Evolutionary conservation across 1,284 basidiomycete genomes (phyloP), one percentile per base, ranked within the genome.

Genomic region (Cutaneotrichosporon sp.): DNA sequence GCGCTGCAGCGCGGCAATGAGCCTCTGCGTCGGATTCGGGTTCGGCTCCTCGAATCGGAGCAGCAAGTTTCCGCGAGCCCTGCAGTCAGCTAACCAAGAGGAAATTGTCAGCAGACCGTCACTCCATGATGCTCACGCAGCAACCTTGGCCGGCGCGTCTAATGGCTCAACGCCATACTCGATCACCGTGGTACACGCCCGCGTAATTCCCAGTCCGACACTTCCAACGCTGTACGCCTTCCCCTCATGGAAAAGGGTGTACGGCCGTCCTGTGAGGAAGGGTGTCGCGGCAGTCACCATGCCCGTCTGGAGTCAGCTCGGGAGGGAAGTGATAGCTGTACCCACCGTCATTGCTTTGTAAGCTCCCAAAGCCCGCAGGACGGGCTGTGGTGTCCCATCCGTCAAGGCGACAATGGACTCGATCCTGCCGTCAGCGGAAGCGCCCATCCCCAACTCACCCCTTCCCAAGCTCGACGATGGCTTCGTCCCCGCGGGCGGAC

Each of bases 191-290:
- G 70, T 57, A 7, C 52, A 47, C 0, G 77, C 62, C 8, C 62
- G 47, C 3, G 66, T 70, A 50, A 89, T 58, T 2, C 82, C 86
- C 9, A 91, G 55, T 0, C 88, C 89, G 3, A 93, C 81, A 0
- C 87, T 84, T 5, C 90, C 90, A 1, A 80, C 74, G 0, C 80
- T 81, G 58, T 81, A 72, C 20, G 88, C 79, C 3, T 77, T 65
- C 26, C 76, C 75, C 47, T 84, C 81, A 57, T 81, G 74, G 60
- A 90, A 84, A 2, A 93, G 75, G 0, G 90, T 92, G 44, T 86
- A 82, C 2, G 86, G 85, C 19, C 85, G 77, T 10, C 87, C 88
- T 0, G 88, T 92, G 19, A 90, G 77, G 69, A 93, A 93, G 0
- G 90, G 89, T 0, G 90, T 93, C 0, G 86, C 85, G 0, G 88